Percentiles rank a stretch among this genome's conserved stretches.
Conservation (phyloP, 176 grass and related monocot species). For the Triticum monococcum region DNA sequence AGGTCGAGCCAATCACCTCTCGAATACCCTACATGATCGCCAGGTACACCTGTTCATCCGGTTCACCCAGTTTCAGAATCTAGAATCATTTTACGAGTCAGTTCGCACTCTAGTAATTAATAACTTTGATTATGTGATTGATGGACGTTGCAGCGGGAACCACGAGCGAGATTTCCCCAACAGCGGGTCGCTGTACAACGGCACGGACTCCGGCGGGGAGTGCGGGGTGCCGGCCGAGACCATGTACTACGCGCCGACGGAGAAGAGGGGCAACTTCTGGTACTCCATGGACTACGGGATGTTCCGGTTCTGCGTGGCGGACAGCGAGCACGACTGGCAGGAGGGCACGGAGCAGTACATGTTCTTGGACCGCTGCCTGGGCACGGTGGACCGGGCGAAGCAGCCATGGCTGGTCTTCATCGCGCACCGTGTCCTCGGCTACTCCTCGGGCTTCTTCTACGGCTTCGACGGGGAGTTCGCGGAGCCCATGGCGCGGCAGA, state of each 20-base stretch:
- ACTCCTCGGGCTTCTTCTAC: conserved; percentile 63
- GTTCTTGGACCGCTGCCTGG: conserved; percentile 74
- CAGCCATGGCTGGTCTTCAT: conserved; percentile 90
- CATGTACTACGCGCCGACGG: conserved; percentile 81
- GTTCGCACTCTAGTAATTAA: not conserved
- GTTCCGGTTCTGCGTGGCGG: conserved; percentile 88
- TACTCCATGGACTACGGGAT: conserved; percentile 82
- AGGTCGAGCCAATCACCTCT: conserved; percentile 76
- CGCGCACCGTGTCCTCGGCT: conserved; percentile 82
- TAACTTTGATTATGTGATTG: not conserved
- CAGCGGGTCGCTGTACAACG: conserved; percentile 70
- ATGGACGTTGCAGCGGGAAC: conserved; percentile 52
- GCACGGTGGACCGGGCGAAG: conserved; percentile 70
- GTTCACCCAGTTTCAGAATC: not conserved
- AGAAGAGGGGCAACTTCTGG: conserved; percentile 85
- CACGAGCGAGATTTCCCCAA: conserved; percentile 85
- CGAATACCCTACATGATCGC: conserved; percentile 92
- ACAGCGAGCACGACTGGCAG: conserved; percentile 86
- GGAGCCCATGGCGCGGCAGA: conserved; percentile 68
- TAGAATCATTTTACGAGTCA: not conserved
- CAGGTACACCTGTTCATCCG: conserved; percentile 47
- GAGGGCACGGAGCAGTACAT: conserved; percentile 80
- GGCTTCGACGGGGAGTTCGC: conserved; percentile 41
- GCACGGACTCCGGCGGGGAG: conserved; percentile 78
- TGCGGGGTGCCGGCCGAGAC: conserved; percentile 76